Evolutionary conservation across 1,284 basidiomycete genomes (phyloP), one percentile per base, ranked within the genome.

Genomic region (Megacollybia platyphylla): DNA sequence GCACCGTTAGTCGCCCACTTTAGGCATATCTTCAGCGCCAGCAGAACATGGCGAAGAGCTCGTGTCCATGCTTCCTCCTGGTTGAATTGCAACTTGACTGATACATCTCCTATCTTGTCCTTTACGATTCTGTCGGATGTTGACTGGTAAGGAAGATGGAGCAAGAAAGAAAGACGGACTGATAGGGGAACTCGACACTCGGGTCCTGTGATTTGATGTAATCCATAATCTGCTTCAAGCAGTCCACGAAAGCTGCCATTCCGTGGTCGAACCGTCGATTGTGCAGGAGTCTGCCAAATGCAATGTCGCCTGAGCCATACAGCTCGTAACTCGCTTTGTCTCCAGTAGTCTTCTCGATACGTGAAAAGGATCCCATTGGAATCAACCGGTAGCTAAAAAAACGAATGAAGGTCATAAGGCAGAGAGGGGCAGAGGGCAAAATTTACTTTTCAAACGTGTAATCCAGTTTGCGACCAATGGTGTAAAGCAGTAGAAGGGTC

Each of bases 21-120:
- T 35, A 89, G 64, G 39, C 86, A 71, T 46, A 87, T 82, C 65
- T 94, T 94, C 42, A 94, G 67, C 13, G 88, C 89, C 10, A 90
- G 73, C 43, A 97, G 70, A 43, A 97, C 88, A 56, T 96, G 89
- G 36, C 90, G 74, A 50, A 97, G 67, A 3, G 93, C 92, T 47
- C 90, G 77, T 9, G 94, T 97, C 94, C 94, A 98, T 1, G 80
- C 74, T 56, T 97, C 94, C 57, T 97, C 94, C 58, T 91, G 85
- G 49, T 85, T 90, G 60, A 92, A 93, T 54, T 93, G 89, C 7
- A 96, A 68, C 58, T 93, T 90, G 49, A 98, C 89, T 1, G 89
- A 92, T 15, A 89, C 84, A 47, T 93, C 92, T 4, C 92, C 92
- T 46, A 98, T 98, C 62, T 86, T 89, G 62, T 98, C 96, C 62